These are phyloP conservation scores for Venustampulla echinocandica DNA, from an alignment of 495 filamentous ascomycete genomes.

Conservation along the genomic window DNA sequence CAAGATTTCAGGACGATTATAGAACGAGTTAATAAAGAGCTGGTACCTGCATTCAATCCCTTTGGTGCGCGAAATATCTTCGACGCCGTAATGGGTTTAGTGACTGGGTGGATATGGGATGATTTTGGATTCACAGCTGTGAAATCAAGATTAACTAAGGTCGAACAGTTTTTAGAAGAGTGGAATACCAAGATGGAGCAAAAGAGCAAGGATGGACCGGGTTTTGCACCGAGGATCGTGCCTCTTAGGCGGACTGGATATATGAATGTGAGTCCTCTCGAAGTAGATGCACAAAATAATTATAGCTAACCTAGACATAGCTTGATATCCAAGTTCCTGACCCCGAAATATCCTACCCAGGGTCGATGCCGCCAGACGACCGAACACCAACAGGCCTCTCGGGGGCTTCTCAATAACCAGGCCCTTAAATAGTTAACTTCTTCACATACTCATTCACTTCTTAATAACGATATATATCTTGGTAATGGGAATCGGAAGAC, in stretches of 20 bases:
- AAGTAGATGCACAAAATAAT: background rate
- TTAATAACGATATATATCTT: background rate
- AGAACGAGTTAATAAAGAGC: conserved; percentile 62
- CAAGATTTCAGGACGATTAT: conserved; percentile 75
- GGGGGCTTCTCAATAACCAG: background rate
- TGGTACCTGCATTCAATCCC: conserved; percentile 67
- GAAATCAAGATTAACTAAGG: conserved; percentile 54
- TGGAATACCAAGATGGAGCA: conserved; percentile 65
- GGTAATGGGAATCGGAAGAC: background rate
- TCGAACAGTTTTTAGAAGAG: conserved; percentile 71
- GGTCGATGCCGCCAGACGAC: conserved; percentile 3
- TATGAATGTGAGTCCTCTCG: conserved; percentile 55
- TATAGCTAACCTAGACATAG: conserved; percentile 22
- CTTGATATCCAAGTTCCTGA: conserved; percentile 82
- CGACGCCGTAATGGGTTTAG: conserved; percentile 64
- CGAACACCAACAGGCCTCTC: conserved; percentile 8
- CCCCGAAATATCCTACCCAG: conserved; percentile 49
- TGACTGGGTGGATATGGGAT: conserved; percentile 91
- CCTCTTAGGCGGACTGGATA: conserved; percentile 76
- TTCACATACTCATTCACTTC: background rate
- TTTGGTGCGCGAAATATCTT: conserved; percentile 60
- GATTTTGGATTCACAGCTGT: conserved; percentile 66
- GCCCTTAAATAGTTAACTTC: background rate
- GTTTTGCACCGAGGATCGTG: conserved; percentile 58
- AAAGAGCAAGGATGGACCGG: conserved; percentile 41